A percentile compares a stretch with the other conserved stretches of the same genome.
Conservation (phyloP, 2,329 filamentous ascomycete genomes). For the Monosporascus sp. region DNA sequence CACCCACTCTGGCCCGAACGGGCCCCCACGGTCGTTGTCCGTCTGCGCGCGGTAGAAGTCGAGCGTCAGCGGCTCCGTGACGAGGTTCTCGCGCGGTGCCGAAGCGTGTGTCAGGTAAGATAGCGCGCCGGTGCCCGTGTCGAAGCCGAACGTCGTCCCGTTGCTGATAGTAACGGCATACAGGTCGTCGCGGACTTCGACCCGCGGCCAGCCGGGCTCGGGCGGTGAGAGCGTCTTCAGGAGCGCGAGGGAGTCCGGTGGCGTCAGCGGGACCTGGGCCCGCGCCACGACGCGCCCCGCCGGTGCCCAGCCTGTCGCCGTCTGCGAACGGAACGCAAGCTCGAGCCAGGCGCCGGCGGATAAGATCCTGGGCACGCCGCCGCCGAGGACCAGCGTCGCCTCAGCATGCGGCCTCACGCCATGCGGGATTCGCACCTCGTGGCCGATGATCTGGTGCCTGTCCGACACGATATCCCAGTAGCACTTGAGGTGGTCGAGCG, state of each 20-base stretch:
- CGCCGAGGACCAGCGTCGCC: conserved; percentile 27
- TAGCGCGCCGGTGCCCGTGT: conserved; percentile 36
- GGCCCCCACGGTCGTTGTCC: conserved; percentile 55
- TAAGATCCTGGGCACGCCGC: conserved; percentile 16
- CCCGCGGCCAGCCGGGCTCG: conserved; percentile 7
- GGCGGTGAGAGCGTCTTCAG: conserved; percentile 15
- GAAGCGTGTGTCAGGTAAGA: conserved; percentile 33
- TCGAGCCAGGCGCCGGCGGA: conserved; percentile 40
- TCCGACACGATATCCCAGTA: conserved; percentile 37
- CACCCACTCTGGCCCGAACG: conserved; percentile 54
- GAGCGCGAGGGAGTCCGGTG: conserved; percentile 23
- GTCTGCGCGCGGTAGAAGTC: conserved; percentile 61
- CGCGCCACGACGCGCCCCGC: conserved; percentile 47
- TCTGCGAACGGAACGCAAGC: conserved; percentile 39
- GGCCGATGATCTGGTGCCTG: conserved; percentile 28
- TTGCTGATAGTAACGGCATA: conserved; percentile 30
- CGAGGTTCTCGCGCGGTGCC: conserved; percentile 29
- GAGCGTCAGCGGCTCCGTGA: conserved; percentile 40
- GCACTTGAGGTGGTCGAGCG: conserved; percentile 43
- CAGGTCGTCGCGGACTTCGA: conserved; percentile 20
- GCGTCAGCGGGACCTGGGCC: conserved; percentile 38
- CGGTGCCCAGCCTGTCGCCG: conserved; percentile 44
- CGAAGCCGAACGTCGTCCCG: conserved; percentile 37
- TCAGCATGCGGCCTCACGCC: conserved; percentile 39
- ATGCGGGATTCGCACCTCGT: conserved; percentile 34